These are phyloP conservation scores for Colletotrichum camelliae DNA, from an alignment of 2,329 filamentous ascomycete species.

Conservation along the genomic window DNA sequence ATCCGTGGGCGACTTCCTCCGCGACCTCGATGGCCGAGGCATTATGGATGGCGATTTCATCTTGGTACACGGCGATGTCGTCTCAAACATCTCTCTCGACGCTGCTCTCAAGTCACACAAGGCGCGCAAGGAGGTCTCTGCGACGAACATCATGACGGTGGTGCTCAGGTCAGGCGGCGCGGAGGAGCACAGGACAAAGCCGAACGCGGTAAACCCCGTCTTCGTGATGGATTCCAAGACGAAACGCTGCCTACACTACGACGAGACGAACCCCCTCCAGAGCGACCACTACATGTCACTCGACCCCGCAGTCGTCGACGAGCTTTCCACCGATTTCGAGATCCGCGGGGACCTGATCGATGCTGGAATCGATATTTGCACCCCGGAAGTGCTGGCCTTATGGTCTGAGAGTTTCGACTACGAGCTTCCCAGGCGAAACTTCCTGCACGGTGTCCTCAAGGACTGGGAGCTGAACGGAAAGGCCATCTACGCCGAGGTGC, in stretches of 20 bases:
- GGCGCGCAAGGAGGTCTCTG: slow-evolving; percentile 80
- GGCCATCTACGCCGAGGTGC: slow-evolving; percentile 90
- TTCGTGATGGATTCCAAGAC: slow-evolving; percentile 86
- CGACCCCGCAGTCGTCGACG: slow-evolving; percentile 79
- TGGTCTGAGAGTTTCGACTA: slow-evolving; percentile 99
- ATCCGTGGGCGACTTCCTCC: slow-evolving; percentile 92
- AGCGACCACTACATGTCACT: slow-evolving; percentile 71
- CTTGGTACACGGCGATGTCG: slow-evolving; percentile 88
- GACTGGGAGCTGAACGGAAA: slow-evolving; percentile 98
- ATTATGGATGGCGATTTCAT: slow-evolving; percentile 91
- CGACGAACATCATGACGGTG: slow-evolving; percentile 98
- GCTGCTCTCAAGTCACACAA: slow-evolving; percentile 79
- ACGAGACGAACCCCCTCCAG: slow-evolving; percentile 80
- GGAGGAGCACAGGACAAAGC: slow-evolving; percentile 75
- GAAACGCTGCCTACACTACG: slow-evolving; percentile 88
- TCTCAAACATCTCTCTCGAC: slow-evolving; percentile 89
- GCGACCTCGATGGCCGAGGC: slow-evolving; percentile 86
- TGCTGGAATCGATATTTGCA: slow-evolving; percentile 96
- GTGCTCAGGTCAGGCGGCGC: slow-evolving; percentile 80
- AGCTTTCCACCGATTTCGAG: slow-evolving; percentile 75
- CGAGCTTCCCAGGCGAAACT: slow-evolving; percentile 85
- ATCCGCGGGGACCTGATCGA: slow-evolving; percentile 89
- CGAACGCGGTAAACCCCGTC: slow-evolving; percentile 75
- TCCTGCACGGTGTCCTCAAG: slow-evolving; percentile 90
- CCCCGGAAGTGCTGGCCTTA: slow-evolving; percentile 89